Evolutionary conservation across 2,329 filamentous ascomycete species (phyloP).

Genomic region (Alternaria burnsii): DNA sequence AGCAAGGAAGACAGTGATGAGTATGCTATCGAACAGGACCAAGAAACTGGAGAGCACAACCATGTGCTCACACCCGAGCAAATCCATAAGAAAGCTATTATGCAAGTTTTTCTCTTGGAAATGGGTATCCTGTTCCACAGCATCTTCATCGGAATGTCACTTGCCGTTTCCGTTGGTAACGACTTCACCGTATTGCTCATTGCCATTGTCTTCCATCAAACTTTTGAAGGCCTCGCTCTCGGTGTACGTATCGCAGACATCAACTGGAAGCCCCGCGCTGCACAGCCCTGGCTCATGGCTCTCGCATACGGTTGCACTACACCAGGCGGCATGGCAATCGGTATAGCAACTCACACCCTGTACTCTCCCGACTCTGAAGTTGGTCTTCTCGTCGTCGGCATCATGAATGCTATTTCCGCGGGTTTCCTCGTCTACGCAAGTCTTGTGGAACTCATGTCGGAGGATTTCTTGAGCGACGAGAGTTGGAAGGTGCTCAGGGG

Average conservation of each 20-base stretch:
- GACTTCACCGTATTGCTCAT: slow-evolving; percentile 67
- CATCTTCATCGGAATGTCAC: slow-evolving; percentile 69
- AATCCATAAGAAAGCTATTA: slow-evolving; percentile 38
- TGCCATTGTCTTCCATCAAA: slow-evolving; percentile 73
- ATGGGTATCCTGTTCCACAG: slow-evolving; percentile 70
- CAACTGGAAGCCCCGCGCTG: slow-evolving; percentile 53
- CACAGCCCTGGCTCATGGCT: slow-evolving; percentile 73
- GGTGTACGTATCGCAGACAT: slow-evolving; percentile 86
- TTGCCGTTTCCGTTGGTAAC: slow-evolving; percentile 62
- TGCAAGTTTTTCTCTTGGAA: slow-evolving; percentile 58
- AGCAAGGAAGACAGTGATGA: slow-evolving; percentile 32
- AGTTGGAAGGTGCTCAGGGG: slow-evolving; percentile 74
- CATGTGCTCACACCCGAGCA: slow-evolving; percentile 31
- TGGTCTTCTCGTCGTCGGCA: slow-evolving; percentile 81
- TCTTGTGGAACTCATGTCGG: slow-evolving; percentile 82
- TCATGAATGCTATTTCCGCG: slow-evolving; percentile 86
- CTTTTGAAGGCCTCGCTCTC: slow-evolving; percentile 86
- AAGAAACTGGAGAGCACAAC: slow-evolving; percentile 28
- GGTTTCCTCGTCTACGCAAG: slow-evolving; percentile 84
- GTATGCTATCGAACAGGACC: slow-evolving; percentile 32
- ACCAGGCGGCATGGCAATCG: slow-evolving; percentile 83
- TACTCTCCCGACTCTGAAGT: slow-evolving; percentile 81
- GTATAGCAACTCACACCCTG: slow-evolving; percentile 76
- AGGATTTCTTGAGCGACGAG: slow-evolving; percentile 82
- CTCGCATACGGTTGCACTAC: slow-evolving; percentile 76